Percentiles rank a stretch among this genome's conserved stretches.
phyloP scores from a whole-genome alignment of 2,329 filamentous ascomycete species.

The Stemphylium lycopersici region DNA sequence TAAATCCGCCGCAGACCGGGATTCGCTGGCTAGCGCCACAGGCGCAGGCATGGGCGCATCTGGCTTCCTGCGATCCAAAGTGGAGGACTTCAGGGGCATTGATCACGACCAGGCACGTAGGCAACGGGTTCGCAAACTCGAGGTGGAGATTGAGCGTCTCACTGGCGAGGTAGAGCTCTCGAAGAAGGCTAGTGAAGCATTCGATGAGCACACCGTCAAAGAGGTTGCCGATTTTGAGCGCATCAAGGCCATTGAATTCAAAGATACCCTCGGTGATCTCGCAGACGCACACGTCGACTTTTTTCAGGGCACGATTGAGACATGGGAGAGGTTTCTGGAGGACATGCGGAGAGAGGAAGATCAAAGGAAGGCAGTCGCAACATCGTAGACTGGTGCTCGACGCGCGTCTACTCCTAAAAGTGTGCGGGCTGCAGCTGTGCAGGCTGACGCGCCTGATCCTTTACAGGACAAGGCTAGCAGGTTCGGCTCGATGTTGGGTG shows the following conservation, averaged over 20 bases:
- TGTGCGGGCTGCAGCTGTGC: background rate
- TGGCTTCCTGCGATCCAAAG: slow-evolving; percentile 88
- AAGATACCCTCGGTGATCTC: slow-evolving; percentile 79
- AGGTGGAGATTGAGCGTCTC: slow-evolving; percentile 89
- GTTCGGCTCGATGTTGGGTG: background rate
- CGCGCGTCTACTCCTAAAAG: background rate
- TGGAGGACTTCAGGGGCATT: slow-evolving; percentile 95
- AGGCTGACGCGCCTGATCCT: background rate
- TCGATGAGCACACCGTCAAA: slow-evolving; percentile 93
- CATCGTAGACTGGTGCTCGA: slow-evolving; percentile 20
- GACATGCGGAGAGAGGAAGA: slow-evolving; percentile 78
- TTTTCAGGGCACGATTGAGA: slow-evolving; percentile 77
- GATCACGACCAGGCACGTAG: slow-evolving; percentile 92
- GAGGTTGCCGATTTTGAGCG: slow-evolving; percentile 94
- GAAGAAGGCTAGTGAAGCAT: slow-evolving; percentile 85
- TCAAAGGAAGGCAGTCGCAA: slow-evolving; percentile 34
- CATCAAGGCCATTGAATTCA: slow-evolving; percentile 94
- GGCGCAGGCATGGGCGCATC: slow-evolving; percentile 73
- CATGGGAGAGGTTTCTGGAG: slow-evolving; percentile 88
- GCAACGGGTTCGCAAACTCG: slow-evolving; percentile 86
- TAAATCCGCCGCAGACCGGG: slow-evolving; percentile 86
- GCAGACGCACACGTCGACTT: slow-evolving; percentile 87
- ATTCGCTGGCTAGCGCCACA: slow-evolving; percentile 73
- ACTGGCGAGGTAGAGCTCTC: slow-evolving; percentile 85
- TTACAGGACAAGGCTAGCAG: background rate